A percentile compares a stretch with the other conserved stretches of the same genome.
Conservation (phyloP, 1,284 basidiomycete species). For the Irpex sp. region DNA sequence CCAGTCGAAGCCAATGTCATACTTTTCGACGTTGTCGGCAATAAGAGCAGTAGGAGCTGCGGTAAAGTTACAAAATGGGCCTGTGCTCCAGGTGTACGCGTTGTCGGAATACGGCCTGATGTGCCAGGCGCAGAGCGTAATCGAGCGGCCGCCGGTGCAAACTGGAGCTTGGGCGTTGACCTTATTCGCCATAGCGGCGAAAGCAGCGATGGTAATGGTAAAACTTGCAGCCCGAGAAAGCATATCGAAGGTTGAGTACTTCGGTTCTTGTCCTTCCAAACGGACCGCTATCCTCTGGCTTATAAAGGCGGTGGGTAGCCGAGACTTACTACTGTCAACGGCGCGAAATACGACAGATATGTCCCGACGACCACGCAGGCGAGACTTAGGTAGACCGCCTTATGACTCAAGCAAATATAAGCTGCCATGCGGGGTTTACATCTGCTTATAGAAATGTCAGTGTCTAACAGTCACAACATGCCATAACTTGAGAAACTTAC, state of each 20-base stretch:
- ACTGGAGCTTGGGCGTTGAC: neutral
- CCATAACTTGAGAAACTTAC: neutral
- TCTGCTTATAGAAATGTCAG: neutral
- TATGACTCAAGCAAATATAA: neutral
- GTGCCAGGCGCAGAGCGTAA: slow-evolving; percentile 1
- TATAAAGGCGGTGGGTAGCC: too few relatives aligned
- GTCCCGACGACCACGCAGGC: neutral
- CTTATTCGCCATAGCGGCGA: neutral
- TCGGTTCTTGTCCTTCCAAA: too few relatives aligned
- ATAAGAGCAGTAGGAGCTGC: slow-evolving; percentile 1
- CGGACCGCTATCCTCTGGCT: too few relatives aligned
- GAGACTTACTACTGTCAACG: too few relatives aligned
- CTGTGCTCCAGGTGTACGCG: neutral
- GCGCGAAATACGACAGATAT: too few relatives aligned
- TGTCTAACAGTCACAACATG: neutral
- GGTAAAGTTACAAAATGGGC: neutral
- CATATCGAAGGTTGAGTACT: too few relatives aligned
- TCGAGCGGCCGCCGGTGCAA: neutral
- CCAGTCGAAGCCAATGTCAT: slow-evolving; percentile 2
- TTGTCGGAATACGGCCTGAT: slow-evolving; percentile 8
- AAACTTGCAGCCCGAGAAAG: neutral
- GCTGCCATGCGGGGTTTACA: neutral
- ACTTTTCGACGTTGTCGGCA: slow-evolving; percentile 5
- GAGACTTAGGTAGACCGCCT: neutral
- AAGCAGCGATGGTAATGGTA: neutral